Base-by-base conservation (phyloP, 2,329 filamentous ascomycete species). In the Colletotrichum sp. region DNA sequence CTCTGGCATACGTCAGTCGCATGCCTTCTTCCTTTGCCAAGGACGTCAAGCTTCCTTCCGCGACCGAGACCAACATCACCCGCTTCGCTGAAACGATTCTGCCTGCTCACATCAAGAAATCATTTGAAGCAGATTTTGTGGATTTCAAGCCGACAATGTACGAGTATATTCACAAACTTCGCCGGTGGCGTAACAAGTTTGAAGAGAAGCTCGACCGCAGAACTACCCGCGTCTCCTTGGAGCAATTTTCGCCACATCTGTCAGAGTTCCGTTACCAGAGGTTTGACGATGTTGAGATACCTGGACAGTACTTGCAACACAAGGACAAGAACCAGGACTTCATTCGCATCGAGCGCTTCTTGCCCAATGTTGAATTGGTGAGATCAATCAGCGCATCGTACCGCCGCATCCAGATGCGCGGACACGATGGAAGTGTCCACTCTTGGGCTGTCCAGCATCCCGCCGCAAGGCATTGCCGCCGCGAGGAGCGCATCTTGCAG, bases 301-400 rank as follows among this genome's bases (percentile, higher is more conserved):
- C 98, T 5, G 97, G 97, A 1, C 97, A 99, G 83, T 99, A 99
- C 84, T 88, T 98, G 78, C 93, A 98, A 83, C 97, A 98, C 87
- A 98, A 97, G 85, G 98, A 99, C 81, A 99, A 99, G 91, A 99
- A 99, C 84, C 96, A 98, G 81, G 97, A 99, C 84, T 99, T 99
- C 83, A 94, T 99, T 79, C 94, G 96, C 62, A 99, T 99, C 79
- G 98, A 99, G 84, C 94, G 96, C 28, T 99, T 99, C 91, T 87
- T 99, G 80, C 96, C 98, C 12, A 95, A 97, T 79, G 96, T 99
- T 24, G 96, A 99, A 80, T 90, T 99, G 68, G 95, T 99, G 57
- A 93, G 97, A 71, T 95, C 94, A 12, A 95, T 98, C 80, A 96
- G 96, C 71, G 94, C 96, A 34, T 99, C 96, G 67, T 96, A 99